Base-by-base conservation (phyloP, 768 basidiomycete genomes). In the Trametes gibbosa region DNA sequence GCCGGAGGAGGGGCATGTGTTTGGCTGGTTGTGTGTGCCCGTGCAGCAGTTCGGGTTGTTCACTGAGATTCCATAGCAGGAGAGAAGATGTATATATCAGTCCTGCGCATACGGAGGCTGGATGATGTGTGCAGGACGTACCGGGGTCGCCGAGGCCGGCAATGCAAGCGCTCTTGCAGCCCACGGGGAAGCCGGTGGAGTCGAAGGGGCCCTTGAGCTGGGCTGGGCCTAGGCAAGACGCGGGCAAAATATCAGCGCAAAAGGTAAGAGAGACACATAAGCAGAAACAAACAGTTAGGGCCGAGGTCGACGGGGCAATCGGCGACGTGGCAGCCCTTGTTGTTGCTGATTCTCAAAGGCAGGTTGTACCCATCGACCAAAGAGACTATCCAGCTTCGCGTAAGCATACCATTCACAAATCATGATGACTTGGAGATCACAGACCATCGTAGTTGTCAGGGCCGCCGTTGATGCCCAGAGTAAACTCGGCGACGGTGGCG, bases 41-140 rank as follows among this genome's bases (percentile, higher is more conserved):
- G 79, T 79, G 74, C 87, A 89, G 70, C 87, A 88, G 66, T 87
- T 85, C 5, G 77, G 70, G 23, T 84, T 85, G 72, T 88, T 79
- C 34, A 63, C 83, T 72, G 32, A 13, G 9, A 8, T 24, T 1
- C 24, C 5, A 10, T 32, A 10, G 29, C 29, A 10, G 5, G 29
- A 32, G 29, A 10, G 29, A 32, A 32, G n/a, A 32, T 4, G 29
- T 10, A 10, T 3, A 9, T 51, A 34, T 25, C 3, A 34, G 17
- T 14, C 35, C 9, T 1, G 19, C 17, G 4, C 13, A 10, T 4
- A 6, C 9, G 19, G 13, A 25, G 3, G 6, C 16, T 14, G 13
- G 8, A 1, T 3, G n/a, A n/a, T n/a, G n/a, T 9, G 34, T 12
- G 4, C 9, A 19, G 41, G 7, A 21, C 5, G 2, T 63, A 66